These are phyloP conservation scores for Saxispiralis lemnorum DNA, from an alignment of 495 filamentous ascomycete genomes.

Conservation along the genomic window DNA sequence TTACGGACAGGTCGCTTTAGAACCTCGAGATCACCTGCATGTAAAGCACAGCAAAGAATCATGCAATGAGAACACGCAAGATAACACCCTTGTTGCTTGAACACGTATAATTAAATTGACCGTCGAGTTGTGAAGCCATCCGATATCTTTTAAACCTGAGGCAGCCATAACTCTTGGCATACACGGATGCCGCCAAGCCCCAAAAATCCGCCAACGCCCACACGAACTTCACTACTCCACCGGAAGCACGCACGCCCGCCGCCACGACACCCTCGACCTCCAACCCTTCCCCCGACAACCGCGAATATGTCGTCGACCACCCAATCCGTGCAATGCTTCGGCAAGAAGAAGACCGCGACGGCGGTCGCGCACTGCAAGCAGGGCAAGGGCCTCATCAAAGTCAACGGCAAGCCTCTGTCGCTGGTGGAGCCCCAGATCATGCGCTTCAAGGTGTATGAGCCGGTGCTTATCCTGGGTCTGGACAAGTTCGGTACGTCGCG, in stretches of 20 bases:
- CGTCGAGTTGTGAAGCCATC: too few relatives aligned
- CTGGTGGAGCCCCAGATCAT: slow-evolving; percentile 93
- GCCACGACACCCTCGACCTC: not conserved
- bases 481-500: slow-evolving; percentile 61
- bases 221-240: not conserved
- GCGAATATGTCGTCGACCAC: slow-evolving; percentile 48
- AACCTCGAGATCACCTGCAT: too few relatives aligned
- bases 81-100: too few relatives aligned
- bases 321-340: slow-evolving; percentile 69
- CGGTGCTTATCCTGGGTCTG: slow-evolving; percentile 81
- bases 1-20: not conserved
- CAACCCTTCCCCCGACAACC: not conserved
- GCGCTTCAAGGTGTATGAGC: slow-evolving; percentile 98
- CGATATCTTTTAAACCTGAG: not conserved
- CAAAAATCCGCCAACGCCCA: not conserved
- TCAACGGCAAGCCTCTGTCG: slow-evolving; percentile 88
- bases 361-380: slow-evolving; percentile 89
- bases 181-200: slow-evolving; percentile 1
- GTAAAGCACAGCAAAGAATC: too few relatives aligned
- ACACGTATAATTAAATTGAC: too few relatives aligned
- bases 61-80: too few relatives aligned
- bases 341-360: slow-evolving; percentile 28
- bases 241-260: not conserved
- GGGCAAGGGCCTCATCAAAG: slow-evolving; percentile 89
- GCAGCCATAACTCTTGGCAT: not conserved